Base-by-base conservation (phyloP, 2,329 filamentous ascomycete genomes). In the Sporothrix phasma region DNA sequence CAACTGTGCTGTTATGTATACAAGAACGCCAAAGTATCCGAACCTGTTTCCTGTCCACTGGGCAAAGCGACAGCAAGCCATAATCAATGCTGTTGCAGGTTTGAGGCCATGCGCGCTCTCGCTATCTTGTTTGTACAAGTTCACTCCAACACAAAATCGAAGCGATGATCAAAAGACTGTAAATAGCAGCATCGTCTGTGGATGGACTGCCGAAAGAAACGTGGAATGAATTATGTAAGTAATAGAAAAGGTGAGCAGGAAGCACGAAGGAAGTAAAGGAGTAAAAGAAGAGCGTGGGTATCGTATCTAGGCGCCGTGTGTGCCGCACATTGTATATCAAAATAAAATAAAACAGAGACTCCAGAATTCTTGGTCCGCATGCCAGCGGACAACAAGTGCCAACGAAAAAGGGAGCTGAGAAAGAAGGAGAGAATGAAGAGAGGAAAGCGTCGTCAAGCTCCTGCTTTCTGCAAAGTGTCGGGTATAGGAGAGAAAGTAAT, bases 281-380 rank as follows among this genome's bases (percentile, higher is more conserved):
- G 22, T 2, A 29, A 10, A 54, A 7, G 15, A 60, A 56, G 49
- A 64, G 8, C 64, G 43, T 65, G 64, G 64, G 64, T 65, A 65
- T 65, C 64, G 64, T 65, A 58, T 46, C 45, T 24, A 65, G 62
- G 39, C 64, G 60, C 64, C 64, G 26, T 59, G 37, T 43, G 49
- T 43, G 49, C 43, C 15, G 46, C 45, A 39, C 34, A 31, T n/a
- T 56, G 47, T 34, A 45, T 37, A 10, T n/a, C 17, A 47, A 45
- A 31, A 62, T 11, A n/a, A n/a, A n/a, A n/a, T n/a, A n/a, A n/a
- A n/a, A n/a, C n/a, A n/a, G 34, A 41, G 47, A 34, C 15, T 15
- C 56, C 19, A 47, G 29, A 62, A 60, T 64, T 34, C 45, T 22
- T 51, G 39, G 59, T 29, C 45, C 59, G 62, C 54, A n/a, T 22